Evolutionary conservation across 257 asterid species (phyloP).

Genomic region (Fraxinus anomala): DNA sequence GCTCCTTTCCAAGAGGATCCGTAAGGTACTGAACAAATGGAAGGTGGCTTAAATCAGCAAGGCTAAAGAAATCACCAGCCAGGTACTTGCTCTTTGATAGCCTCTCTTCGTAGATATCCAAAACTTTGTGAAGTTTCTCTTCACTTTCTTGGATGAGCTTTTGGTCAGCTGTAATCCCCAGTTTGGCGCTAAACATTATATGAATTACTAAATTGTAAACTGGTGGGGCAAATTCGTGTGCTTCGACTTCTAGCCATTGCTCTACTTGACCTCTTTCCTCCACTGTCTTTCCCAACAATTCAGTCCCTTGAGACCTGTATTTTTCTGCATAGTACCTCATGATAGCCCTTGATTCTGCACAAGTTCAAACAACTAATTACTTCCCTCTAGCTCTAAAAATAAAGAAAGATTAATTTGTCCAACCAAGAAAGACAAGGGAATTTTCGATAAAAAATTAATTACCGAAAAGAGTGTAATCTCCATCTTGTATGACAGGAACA

Average conservation of each 20-base stretch:
- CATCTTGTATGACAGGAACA: conserved; percentile 52
- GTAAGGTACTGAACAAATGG: conserved; percentile 25
- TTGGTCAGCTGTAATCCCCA: conserved; percentile 21
- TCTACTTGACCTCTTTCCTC: conserved; percentile 31
- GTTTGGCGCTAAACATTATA: conserved; percentile 18
- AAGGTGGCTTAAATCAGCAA: conserved; percentile 39
- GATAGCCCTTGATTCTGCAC: conserved; percentile 32
- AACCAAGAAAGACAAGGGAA: too few relatives aligned
- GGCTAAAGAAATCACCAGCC: conserved; percentile 37
- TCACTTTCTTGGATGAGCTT: conserved; percentile 21
- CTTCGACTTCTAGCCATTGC: conserved; percentile 37
- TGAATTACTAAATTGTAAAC: conserved; percentile 19
- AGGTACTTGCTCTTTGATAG: conserved; percentile 27
- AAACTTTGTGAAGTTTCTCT: conserved; percentile 26
- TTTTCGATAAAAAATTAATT: background rate
- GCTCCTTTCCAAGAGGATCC: conserved; percentile 12
- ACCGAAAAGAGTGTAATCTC: conserved; percentile 55
- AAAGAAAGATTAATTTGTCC: background rate
- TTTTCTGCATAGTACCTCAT: conserved; percentile 32
- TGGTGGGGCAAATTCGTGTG: conserved; percentile 27
- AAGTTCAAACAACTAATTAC: too few relatives aligned
- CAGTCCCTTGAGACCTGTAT: conserved; percentile 33
- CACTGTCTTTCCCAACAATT: conserved; percentile 27
- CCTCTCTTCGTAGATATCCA: conserved; percentile 34
- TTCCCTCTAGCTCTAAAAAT: background rate